phyloP scores from a whole-genome alignment of 1,284 basidiomycete species.

The Microbotryum violaceum region DNA sequence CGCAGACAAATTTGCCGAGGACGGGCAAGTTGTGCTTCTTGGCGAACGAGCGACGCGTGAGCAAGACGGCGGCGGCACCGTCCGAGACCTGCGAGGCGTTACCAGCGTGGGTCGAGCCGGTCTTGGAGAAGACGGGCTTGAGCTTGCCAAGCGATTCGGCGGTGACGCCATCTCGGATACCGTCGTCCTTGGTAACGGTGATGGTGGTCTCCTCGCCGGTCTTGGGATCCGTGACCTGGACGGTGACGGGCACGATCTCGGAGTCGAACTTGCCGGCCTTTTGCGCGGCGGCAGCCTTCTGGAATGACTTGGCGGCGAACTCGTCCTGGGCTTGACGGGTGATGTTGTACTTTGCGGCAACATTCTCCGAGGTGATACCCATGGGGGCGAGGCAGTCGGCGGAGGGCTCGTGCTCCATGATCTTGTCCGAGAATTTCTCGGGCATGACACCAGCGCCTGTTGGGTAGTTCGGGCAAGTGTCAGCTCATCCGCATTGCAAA shows the following conservation, averaged over 20 bases:
- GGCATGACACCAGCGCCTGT: conserved; percentile 54
- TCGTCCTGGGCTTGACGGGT: conserved; percentile 68
- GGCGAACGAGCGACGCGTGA: conserved; percentile 76
- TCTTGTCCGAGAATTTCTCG: conserved; percentile 67
- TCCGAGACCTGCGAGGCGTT: conserved; percentile 61
- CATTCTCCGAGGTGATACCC: conserved; percentile 62
- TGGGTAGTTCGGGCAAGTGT: too few species aligned
- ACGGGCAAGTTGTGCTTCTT: conserved; percentile 84
- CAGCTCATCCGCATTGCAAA: conserved; percentile 51
- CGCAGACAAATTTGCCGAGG: conserved; percentile 80
- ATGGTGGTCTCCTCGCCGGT: conserved; percentile 70
- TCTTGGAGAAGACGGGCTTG: conserved; percentile 84
- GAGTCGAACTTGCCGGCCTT: conserved; percentile 82
- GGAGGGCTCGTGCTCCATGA: conserved; percentile 70
- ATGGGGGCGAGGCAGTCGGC: conserved; percentile 81
- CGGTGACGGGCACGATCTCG: conserved; percentile 73
- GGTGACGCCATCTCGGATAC: conserved; percentile 82
- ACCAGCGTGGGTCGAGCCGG: conserved; percentile 82
- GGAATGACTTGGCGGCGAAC: conserved; percentile 75
- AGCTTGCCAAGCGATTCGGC: conserved; percentile 77
- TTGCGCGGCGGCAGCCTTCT: conserved; percentile 78
- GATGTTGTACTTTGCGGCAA: conserved; percentile 69
- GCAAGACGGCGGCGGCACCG: conserved; percentile 88
- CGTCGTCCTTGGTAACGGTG: conserved; percentile 81
- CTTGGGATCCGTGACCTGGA: conserved; percentile 71